Conservation (phyloP, 2,329 filamentous ascomycete species). For the Diplodia intermedia region DNA sequence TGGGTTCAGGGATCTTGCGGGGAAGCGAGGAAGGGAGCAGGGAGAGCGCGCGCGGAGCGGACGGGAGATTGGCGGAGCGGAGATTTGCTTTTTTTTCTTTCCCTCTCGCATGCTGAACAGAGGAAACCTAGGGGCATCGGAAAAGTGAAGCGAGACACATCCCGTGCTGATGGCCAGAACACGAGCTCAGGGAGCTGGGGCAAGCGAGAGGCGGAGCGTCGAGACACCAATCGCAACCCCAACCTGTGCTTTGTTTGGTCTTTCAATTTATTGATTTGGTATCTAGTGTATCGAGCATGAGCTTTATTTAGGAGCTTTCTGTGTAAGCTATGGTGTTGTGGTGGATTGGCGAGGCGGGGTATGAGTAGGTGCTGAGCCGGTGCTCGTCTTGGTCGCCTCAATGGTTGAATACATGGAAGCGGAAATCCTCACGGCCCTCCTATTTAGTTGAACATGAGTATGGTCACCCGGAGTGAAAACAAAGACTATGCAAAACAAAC, state of each 20-base stretch:
- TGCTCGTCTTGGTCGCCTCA: neutral
- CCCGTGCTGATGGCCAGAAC: slow-evolving; percentile 5
- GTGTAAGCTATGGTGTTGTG: slow-evolving; percentile 15
- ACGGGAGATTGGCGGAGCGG: slow-evolving; percentile 12
- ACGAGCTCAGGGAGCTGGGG: slow-evolving; percentile 1
- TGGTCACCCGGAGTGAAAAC: slow-evolving; percentile 17
- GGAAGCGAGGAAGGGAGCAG: neutral
- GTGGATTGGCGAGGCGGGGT: slow-evolving; percentile 9
- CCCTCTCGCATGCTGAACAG: too few species aligned
- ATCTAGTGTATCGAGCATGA: slow-evolving; percentile 11
- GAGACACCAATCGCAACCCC: slow-evolving; percentile 11
- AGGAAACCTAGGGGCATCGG: neutral
- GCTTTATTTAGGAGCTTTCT: slow-evolving; percentile 4
- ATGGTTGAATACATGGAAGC: slow-evolving; percentile 8
- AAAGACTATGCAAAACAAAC: slow-evolving; percentile 4
- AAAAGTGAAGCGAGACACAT: slow-evolving; percentile 27
- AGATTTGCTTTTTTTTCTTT: slow-evolving; percentile 9
- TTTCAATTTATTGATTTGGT: slow-evolving; percentile 29
- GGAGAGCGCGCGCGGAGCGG: neutral
- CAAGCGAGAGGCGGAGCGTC: slow-evolving; percentile 13
- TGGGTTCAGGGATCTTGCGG: slow-evolving; percentile 14
- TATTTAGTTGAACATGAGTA: slow-evolving; percentile 31
- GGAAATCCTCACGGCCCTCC: slow-evolving; percentile 13
- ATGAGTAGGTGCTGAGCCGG: slow-evolving; percentile 7
- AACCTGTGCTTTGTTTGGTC: neutral